Conservation (phyloP, 148 eudicot species). For the Amaranthus palmeri region DNA sequence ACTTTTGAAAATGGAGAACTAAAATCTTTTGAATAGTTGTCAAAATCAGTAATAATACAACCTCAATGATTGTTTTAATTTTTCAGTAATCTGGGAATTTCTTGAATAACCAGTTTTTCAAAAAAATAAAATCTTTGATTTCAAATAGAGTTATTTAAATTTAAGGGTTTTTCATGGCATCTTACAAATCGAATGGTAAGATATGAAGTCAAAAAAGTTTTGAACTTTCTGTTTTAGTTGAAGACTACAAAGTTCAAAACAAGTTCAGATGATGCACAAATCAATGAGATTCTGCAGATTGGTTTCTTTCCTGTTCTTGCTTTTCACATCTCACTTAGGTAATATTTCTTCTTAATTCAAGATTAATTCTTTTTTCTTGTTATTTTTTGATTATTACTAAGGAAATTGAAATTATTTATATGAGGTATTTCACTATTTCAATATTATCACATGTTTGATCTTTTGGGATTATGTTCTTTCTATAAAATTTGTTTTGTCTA, state of each 20-base stretch:
- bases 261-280: slow-evolving; percentile 2
- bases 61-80: too few relatives aligned
- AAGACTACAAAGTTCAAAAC: slow-evolving; percentile 4
- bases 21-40: too few relatives aligned
- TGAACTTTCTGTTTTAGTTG: slow-evolving; percentile 9
- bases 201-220: slow-evolving; percentile 1
- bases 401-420: neutral
- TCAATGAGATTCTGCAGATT: slow-evolving; percentile 17
- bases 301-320: slow-evolving; percentile 11
- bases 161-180: slow-evolving; percentile 10
- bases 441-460: neutral
- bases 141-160: slow-evolving; percentile 14
- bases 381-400: neutral
- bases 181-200: neutral
- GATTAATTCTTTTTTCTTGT: neutral
- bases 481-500: neutral
- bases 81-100: neutral
- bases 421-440: neutral
- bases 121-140: slow-evolving; percentile 12
- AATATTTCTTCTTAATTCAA: neutral
- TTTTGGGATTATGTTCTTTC: neutral
- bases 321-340: slow-evolving; percentile 22
- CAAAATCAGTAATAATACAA: too few relatives aligned
- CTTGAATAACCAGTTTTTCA: slow-evolving; percentile 8
- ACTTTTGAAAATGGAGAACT: too few relatives aligned